Conservation (phyloP, 305 asterid genomes). For the Fraxinus latifolia region DNA sequence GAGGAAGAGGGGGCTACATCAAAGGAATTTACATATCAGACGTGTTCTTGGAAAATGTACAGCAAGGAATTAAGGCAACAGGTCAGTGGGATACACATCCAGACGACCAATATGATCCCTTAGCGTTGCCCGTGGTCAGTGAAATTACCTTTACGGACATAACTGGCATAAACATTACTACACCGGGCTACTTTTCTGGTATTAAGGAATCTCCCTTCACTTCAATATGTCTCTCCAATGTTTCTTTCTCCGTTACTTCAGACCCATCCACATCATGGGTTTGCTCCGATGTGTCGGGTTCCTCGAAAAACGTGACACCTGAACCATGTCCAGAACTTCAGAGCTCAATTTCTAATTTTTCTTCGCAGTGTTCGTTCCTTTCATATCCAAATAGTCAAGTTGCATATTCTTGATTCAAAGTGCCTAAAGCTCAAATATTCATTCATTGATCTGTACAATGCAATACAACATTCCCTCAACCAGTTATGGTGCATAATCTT, state of each 20-base stretch:
- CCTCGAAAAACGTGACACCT: constrained; percentile 56
- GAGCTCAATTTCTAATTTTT: constrained; percentile 26
- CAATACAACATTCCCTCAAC: constrained; percentile 22
- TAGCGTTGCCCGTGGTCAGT: constrained; percentile 57
- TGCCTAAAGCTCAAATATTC: constrained; percentile 27
- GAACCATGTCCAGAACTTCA: constrained; percentile 69
- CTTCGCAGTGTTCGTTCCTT: constrained; percentile 35
- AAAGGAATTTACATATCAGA: constrained; percentile 45
- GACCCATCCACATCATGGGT: constrained; percentile 50
- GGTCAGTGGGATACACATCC: constrained; percentile 72
- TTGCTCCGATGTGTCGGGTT: constrained; percentile 56
- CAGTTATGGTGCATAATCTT: constrained; percentile 38
- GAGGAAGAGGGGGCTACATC: constrained; percentile 84
- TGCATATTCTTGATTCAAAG: constrained; percentile 35
- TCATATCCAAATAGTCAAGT: constrained; percentile 29
- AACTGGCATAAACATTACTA: constrained; percentile 53
- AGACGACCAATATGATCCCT: constrained; percentile 69
- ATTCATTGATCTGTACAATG: constrained; percentile 40
- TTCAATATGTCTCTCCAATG: constrained; percentile 58
- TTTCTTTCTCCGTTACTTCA: constrained; percentile 42
- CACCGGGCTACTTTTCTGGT: constrained; percentile 68
- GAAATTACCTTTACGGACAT: constrained; percentile 56
- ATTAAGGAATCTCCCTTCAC: constrained; percentile 76
- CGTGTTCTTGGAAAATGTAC: constrained; percentile 53
- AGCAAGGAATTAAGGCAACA: constrained; percentile 60